Evolutionary conservation across 73 alveolate species (phyloP).

Genomic region (Breviolum minutum): DNA sequence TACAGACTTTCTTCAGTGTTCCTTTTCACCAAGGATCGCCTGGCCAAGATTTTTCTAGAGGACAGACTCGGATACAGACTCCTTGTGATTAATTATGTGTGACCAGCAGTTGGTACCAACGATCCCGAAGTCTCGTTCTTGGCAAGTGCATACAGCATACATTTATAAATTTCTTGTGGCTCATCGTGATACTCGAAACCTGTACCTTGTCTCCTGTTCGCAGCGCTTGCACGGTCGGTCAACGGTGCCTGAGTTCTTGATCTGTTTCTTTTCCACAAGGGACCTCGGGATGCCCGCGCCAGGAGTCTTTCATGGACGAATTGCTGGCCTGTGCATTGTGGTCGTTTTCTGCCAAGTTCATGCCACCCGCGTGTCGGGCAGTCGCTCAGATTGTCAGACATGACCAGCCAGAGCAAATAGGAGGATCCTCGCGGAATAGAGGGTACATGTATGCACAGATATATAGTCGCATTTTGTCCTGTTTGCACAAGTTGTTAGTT

Average conservation of each 20-base stretch:
- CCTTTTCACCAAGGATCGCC: slow-evolving; percentile 8
- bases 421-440: background rate
- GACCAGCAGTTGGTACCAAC: too few relatives aligned
- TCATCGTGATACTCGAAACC: too few relatives aligned
- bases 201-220: too few relatives aligned
- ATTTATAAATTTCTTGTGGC: too few relatives aligned
- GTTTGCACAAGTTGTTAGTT: background rate
- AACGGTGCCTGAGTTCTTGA: too few relatives aligned
- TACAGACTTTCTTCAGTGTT: too few relatives aligned
- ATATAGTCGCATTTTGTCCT: background rate
- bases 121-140: too few relatives aligned
- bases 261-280: background rate
- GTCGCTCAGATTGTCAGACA: background rate
- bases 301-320: slow-evolving; percentile 63
- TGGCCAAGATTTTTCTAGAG: slow-evolving; percentile 40
- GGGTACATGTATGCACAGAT: background rate
- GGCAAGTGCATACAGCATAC: too few relatives aligned
- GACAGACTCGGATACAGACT: background rate
- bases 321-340: slow-evolving; percentile 43
- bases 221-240: too few relatives aligned
- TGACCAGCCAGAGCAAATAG: background rate
- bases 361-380: slow-evolving; percentile 60
- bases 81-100: too few relatives aligned
- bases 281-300: background rate
- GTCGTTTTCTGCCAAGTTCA: slow-evolving; percentile 38